Evolutionary conservation across 2,329 filamentous ascomycete species (phyloP), one percentile per base, ranked within the genome.

Genomic region (Sporothrix luriei): DNA sequence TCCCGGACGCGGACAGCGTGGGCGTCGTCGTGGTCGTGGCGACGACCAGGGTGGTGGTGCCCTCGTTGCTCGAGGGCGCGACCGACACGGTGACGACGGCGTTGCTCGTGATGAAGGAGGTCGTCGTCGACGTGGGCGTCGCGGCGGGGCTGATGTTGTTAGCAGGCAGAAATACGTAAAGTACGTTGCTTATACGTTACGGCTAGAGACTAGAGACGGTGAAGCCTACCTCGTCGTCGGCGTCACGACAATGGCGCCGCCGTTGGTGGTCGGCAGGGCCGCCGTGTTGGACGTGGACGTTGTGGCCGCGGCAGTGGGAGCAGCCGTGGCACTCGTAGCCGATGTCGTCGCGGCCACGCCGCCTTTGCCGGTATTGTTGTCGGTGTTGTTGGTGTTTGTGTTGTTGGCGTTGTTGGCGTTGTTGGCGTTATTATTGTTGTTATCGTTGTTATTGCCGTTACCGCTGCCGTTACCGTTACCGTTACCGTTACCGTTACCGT

Each of bases 101-200:
- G 38, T 54, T 62, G 66, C 54, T 69, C 2, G 72, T 70, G 26
- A 72, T 52, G 19, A 73, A 40, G 0, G 72, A 70, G 2, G 71
- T 71, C 2, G 71, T 55, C 1, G 72, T 72, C 19, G 69, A 71
- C 4, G 69, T 71, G 9, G 69, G 38, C 2, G 38, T 54, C 24
- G 54, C 43, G 4, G 67, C 40, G 1, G 46, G 33, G 43, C 66
- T 67, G 38, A 13, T 48, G 9, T 26, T n/a, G 26, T 55, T 16
- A 48, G 46, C 46, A 48, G 16, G 16, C 40, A 46, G 10, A 46
- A 1, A 16, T 16, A 9, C n/a, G n/a, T n/a, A n/a, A n/a, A n/a
- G n/a, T n/a, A n/a, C n/a, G n/a, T n/a, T n/a, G n/a, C 33, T 33
- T 33, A 4, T 33, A 33, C 33, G 0, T 33, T 33, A 7, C 33